Evolutionary conservation across 352 stramenopile genomes (phyloP), one percentile per base, ranked within the genome.

Genomic region (Globisporangium orthogonon): DNA sequence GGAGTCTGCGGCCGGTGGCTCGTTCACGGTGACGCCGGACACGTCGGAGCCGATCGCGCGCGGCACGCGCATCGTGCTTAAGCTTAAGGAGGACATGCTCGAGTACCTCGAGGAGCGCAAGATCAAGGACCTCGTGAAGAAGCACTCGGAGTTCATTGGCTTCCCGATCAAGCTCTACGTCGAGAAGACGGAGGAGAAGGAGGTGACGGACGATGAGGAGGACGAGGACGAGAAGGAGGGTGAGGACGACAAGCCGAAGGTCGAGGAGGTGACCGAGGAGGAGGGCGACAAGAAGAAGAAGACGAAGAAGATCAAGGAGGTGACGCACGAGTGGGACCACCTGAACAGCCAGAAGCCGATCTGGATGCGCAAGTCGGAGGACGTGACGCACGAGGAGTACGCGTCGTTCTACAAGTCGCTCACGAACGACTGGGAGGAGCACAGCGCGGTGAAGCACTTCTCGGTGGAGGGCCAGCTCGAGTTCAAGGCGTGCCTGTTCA

Each of bases 91-190:
- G 72, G 97, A 99, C 78, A 98, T 98, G 96, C 86, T 94, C 7
- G 97, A 99, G 74, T 99, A 98, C 86, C 73, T 99, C 1, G 97
- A 99, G 75, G 97, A 99, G 78, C 90, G 91, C 71, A 96, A 97
- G 69, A 78, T 99, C 56, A 99, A 99, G 78, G 97, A 99, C 74
- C 77, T 99, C 39, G 96, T 99, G 50, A 99, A 99, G 92, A 99
- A 99, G 83, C 97, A 99, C 83, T 98, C 93, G 7, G 97, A 99
- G 80, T 99, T 99, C 83, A 99, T 99, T 86, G 93, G 95, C 52
- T 99, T 99, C 94, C 96, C 96, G 37, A 99, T 99, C 80, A 98
- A 98, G 81, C 89, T 99, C 15, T 98, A 99, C 75, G 97, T 98
- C 17, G 97, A 99, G 77, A 99, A 99, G 94, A 99, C 96, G 56